These are phyloP conservation scores for Meyerozyma carpophila DNA, from an alignment of 1,139 yeast genomes.

Conservation along the genomic window DNA sequence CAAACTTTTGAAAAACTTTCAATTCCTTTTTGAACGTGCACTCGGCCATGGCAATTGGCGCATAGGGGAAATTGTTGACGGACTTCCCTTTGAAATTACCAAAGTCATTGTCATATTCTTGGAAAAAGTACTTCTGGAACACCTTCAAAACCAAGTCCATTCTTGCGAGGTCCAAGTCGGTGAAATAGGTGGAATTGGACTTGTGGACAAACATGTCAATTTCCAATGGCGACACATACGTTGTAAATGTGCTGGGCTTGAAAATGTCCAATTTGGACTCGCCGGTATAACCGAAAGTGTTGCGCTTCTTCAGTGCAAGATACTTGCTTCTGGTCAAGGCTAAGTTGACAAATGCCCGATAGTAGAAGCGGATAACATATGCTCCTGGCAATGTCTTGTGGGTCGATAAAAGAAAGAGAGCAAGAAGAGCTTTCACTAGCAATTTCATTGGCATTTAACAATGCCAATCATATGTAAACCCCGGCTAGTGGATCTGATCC, in stretches of 20 bases:
- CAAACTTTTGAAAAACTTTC: conserved; percentile 55
- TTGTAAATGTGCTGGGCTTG: conserved; percentile 36
- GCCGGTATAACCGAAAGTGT: conserved; percentile 28
- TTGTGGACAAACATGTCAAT: conserved; percentile 85
- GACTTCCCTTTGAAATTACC: conserved; percentile 23
- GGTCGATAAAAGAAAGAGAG: conserved; percentile 16
- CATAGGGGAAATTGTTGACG: conserved; percentile 48
- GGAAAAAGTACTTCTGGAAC: conserved; percentile 47
- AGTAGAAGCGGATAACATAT: conserved; percentile 60
- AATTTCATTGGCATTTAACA: not conserved
- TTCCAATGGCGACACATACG: conserved; percentile 73
- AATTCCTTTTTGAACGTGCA: conserved; percentile 70
- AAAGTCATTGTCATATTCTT: conserved; percentile 35
- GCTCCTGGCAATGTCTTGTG: conserved; percentile 68
- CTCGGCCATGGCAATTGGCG: conserved; percentile 74
- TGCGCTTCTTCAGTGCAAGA: conserved; percentile 17
- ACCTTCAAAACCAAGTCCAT: conserved; percentile 53
- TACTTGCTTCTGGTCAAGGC: conserved; percentile 27
- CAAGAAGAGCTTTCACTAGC: not conserved
- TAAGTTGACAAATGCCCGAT: conserved; percentile 35
- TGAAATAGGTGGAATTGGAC: conserved; percentile 77
- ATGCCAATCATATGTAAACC: too few species aligned
- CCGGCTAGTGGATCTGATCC: too few species aligned
- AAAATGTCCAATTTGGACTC: conserved; percentile 31
- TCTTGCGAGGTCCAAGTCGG: conserved; percentile 80